Conservation (phyloP, 257 asterid genomes). For the Fraxinus americana region DNA sequence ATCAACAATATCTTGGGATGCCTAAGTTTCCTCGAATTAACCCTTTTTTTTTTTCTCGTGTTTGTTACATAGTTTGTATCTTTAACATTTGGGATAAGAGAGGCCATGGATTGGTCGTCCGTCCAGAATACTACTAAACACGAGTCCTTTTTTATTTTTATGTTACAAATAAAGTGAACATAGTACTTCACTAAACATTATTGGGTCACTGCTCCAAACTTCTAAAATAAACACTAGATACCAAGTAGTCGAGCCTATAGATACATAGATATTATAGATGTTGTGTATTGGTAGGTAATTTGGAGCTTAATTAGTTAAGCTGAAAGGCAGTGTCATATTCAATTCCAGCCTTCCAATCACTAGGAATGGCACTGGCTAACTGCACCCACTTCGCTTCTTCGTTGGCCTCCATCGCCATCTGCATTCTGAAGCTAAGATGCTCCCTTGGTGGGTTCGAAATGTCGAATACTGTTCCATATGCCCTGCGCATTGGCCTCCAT, state of each 20-base stretch:
- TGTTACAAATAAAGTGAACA: not conserved
- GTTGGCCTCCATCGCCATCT: slow-evolving; percentile 28
- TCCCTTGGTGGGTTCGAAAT: slow-evolving; percentile 55
- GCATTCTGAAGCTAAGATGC: slow-evolving; percentile 44
- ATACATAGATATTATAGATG: too few relatives aligned
- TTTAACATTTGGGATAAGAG: too few relatives aligned
- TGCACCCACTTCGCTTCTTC: slow-evolving; percentile 51
- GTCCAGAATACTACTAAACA: not conserved
- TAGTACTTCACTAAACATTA: not conserved
- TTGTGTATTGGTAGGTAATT: too few relatives aligned
- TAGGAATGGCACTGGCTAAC: slow-evolving; percentile 41
- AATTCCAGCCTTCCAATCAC: slow-evolving; percentile 68
- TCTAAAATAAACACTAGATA: not conserved
- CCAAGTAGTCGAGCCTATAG: not conserved
- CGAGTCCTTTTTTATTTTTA: too few relatives aligned
- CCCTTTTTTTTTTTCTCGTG: too few relatives aligned
- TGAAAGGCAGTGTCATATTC: slow-evolving; percentile 61
- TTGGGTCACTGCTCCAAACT: not conserved
- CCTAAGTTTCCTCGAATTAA: too few relatives aligned
- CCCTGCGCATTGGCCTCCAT: slow-evolving; percentile 75
- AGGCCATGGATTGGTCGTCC: too few relatives aligned
- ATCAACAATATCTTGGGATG: too few relatives aligned
- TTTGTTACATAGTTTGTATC: too few relatives aligned
- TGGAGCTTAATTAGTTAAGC: slow-evolving; percentile 19
- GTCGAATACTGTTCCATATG: slow-evolving; percentile 69